Base-by-base conservation (phyloP, 2,329 filamentous ascomycete genomes). In the Neonectria coccinea region DNA sequence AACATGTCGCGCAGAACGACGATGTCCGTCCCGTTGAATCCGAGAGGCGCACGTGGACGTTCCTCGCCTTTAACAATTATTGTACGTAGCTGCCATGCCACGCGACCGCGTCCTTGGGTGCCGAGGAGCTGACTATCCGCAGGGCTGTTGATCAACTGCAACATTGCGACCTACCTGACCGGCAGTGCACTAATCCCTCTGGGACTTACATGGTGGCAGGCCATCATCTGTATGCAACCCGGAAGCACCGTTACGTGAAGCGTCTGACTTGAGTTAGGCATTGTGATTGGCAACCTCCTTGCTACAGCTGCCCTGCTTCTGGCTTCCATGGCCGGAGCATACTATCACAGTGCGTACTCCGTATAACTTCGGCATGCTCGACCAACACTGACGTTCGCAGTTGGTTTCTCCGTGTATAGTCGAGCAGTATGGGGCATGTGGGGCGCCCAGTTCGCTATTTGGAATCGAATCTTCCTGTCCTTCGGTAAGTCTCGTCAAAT, bases 21-120 rank as follows among this genome's bases (percentile, higher is more conserved):
- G 84, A 86, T 68, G 83, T 85, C 60, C 81, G 82, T 3, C 84
- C 83, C 10, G 79, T 84, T 29, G 81, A 83, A 62, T 70, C 76
- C 1, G 77, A 69, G 47, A 75, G 81, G 47, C 76, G 81, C 16
- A 84, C 80, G 5, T 85, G 81, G 82, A 77, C 74, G 4, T 78
- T 77, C 27, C 70, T 78, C 62, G 79, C 80, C 4, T 84, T 80
- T 48, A 78, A 82, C 67, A 82, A 83, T 68, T 82, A 77, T 56
- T 83, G 82, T 83, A 68, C 51, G 36, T n/a, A 14, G 33, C 25
- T n/a, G 29, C 8, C 41, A 25, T 25, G 18, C 12, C 39, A 18
- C 36, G 12, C 22, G 22, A 31, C 41, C 27, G 12, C 29, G 45
- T 55, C 51, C 39, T 2, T 33, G 39, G 4, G 61, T 27, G 25